A percentile compares a stretch with the other conserved stretches of the same genome.
These are phyloP conservation scores for Sporothrix luriei DNA, from an alignment of 2,329 filamentous ascomycete species.

Conservation along the genomic window DNA sequence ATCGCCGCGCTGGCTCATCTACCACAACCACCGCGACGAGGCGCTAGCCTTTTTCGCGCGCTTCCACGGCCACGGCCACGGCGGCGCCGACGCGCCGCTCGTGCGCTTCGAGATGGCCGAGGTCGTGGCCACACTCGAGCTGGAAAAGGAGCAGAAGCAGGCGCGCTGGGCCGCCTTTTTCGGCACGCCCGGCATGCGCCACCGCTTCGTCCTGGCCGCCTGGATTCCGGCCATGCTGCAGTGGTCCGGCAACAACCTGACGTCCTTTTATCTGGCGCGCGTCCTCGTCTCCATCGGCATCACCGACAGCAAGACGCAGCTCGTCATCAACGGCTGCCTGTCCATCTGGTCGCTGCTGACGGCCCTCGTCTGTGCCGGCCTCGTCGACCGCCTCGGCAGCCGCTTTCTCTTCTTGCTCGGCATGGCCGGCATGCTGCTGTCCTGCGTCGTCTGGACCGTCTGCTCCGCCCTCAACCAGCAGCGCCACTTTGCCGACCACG, in stretches of 20 bases:
- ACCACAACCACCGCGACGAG: constrained; percentile 42
- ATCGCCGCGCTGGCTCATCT: constrained; percentile 32
- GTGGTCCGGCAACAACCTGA: constrained; percentile 38
- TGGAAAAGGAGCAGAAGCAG: constrained; percentile 39
- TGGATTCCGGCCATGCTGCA: constrained; percentile 34
- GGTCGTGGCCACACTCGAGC: constrained; percentile 42
- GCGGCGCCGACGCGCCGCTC: constrained; percentile 29
- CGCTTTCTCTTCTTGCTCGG: constrained; percentile 38
- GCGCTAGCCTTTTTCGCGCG: constrained; percentile 44
- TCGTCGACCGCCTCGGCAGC: constrained; percentile 35
- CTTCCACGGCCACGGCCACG: constrained; percentile 35
- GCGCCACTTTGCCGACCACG: constrained; percentile 33
- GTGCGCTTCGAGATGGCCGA: constrained; percentile 35
- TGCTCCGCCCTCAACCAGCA: constrained; percentile 34
- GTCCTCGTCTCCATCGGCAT: constrained; percentile 43
- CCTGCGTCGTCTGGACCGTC: constrained; percentile 33
- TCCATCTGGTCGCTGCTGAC: constrained; percentile 36
- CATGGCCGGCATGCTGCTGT: constrained; percentile 34
- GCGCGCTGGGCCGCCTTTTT: constrained; percentile 32
- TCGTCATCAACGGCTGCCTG: constrained; percentile 38
- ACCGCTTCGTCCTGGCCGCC: constrained; percentile 34
- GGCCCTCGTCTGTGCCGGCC: constrained; percentile 19
- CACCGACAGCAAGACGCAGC: constrained; percentile 35
- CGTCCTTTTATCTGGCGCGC: constrained; percentile 43
- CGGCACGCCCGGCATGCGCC: constrained; percentile 33